These are phyloP conservation scores for Zalaria obscura DNA, from an alignment of 2,329 filamentous ascomycete genomes.

Conservation along the genomic window DNA sequence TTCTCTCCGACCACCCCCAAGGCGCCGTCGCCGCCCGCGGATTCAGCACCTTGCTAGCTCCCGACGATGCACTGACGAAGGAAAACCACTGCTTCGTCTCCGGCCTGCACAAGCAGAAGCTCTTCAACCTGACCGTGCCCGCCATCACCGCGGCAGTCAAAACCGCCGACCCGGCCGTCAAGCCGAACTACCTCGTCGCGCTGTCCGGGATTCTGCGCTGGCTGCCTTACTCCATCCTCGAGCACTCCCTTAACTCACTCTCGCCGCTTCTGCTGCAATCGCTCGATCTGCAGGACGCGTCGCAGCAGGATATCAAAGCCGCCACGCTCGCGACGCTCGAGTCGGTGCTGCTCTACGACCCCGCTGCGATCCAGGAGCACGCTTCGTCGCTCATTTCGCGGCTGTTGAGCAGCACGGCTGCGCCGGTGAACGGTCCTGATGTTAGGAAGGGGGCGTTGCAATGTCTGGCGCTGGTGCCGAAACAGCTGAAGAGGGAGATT, in stretches of 20 bases:
- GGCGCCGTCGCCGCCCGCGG: slow-evolving; percentile 37
- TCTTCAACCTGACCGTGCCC: slow-evolving; percentile 46
- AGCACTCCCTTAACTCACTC: slow-evolving; percentile 42
- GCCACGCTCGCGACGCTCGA: slow-evolving; percentile 46
- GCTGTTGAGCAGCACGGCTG: slow-evolving; percentile 25
- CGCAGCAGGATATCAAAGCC: slow-evolving; percentile 40
- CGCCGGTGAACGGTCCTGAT: slow-evolving; percentile 17
- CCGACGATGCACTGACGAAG: slow-evolving; percentile 46
- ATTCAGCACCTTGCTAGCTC: slow-evolving; percentile 44
- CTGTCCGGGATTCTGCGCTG: slow-evolving; percentile 47
- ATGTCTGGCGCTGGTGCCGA: slow-evolving; percentile 34
- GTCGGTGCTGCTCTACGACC: slow-evolving; percentile 43
- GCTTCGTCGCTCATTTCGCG: slow-evolving; percentile 41
- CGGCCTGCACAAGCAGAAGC: slow-evolving; percentile 47
- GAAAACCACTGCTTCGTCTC: slow-evolving; percentile 48
- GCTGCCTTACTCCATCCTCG: slow-evolving; percentile 44
- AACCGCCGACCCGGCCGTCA: slow-evolving; percentile 27
- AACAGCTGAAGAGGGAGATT: slow-evolving; percentile 32
- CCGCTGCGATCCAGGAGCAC: slow-evolving; percentile 39
- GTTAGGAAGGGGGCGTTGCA: slow-evolving; percentile 33
- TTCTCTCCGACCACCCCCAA: slow-evolving; percentile 33
- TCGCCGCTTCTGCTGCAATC: slow-evolving; percentile 48
- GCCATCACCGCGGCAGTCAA: slow-evolving; percentile 40
- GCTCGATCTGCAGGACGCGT: slow-evolving; percentile 33
- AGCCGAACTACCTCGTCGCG: slow-evolving; percentile 49